Evolutionary conservation across 257 asterid species (phyloP).

Genomic region (Capsicum chinense): DNA sequence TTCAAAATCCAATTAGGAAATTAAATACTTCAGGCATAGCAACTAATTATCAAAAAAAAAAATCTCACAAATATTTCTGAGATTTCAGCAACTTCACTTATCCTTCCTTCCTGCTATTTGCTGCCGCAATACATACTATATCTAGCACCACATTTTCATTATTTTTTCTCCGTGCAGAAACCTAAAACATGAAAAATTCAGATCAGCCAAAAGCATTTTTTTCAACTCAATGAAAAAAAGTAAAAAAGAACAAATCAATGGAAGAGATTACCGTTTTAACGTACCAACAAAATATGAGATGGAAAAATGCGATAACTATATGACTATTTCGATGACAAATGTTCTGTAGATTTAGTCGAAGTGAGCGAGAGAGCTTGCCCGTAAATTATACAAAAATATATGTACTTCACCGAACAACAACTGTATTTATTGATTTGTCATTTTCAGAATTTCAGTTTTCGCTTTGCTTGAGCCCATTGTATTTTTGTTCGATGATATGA

Average conservation of each 20-base stretch:
- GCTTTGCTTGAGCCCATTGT: background rate
- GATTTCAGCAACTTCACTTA: too few species aligned
- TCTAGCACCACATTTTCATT: constrained; percentile 12
- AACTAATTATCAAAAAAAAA: background rate
- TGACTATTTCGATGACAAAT: background rate
- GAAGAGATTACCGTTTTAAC: background rate
- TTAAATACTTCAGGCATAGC: constrained; percentile 2
- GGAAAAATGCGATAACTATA: background rate
- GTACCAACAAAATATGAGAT: background rate
- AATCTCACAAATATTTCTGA: background rate
- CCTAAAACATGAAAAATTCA: constrained; percentile 13
- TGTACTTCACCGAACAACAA: too few species aligned
- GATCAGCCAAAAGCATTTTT: background rate
- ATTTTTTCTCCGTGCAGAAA: background rate
- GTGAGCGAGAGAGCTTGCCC: too few species aligned
- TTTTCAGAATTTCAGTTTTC: background rate
- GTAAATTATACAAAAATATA: too few species aligned
- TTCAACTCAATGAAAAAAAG: background rate
- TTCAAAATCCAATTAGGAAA: background rate
- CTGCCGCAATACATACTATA: background rate
- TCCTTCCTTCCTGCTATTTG: background rate
- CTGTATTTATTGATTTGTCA: background rate
- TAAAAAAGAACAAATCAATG: background rate
- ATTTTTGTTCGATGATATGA: background rate
- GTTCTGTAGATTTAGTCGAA: too few species aligned